Evolutionary conservation across 352 stramenopile species (phyloP), one percentile per base, ranked within the genome.

Genomic region (Phytophthora foliorum): DNA sequence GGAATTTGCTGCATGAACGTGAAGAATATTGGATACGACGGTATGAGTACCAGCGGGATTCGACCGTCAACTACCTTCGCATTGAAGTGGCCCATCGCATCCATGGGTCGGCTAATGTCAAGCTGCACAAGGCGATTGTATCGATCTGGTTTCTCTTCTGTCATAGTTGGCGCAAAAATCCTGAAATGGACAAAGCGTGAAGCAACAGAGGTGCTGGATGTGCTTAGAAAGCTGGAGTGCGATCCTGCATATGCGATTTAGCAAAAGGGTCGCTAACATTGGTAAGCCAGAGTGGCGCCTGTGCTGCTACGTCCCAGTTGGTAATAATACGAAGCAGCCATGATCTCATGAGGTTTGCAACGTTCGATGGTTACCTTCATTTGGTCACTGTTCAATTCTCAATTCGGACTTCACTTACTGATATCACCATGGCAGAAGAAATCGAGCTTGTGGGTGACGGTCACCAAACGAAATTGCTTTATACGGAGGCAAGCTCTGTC

Each of bases 21-120:
- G 46, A 75, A 79, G 41, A 87, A 63, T 27, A 61, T 57, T 4
- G 82, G 71, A 60, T 84, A 89, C 24, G 55, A 67, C 2, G 82
- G 82, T 1, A 81, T 75, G 11, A 90, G 66, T 31, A 89, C 82
- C 6, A 90, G 60, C 2, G 82, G 82, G 49, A 89, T 89, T 13
- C 67, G 53, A 24, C 78, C 82, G 25, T 84, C 48, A 2, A 67
- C 29, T 1, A 69, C 62, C 13, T 81, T 82, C 6, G 67, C 59
- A 57, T 89, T 88, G 65, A 90, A 90, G 11, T 69, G 51, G 0
- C 54, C 53, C 73, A 78, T 77, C 8, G 74, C 80, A 29, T 88
- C 63, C 67, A 83, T 81, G 17, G 76, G 74, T 29, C 75, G 77
- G 36, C 39, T 21, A 32, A 87, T 81, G 39, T 84, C 71, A 4